Evolutionary conservation across 768 basidiomycete species (phyloP).

Genomic region (Serpula lacrymans): DNA sequence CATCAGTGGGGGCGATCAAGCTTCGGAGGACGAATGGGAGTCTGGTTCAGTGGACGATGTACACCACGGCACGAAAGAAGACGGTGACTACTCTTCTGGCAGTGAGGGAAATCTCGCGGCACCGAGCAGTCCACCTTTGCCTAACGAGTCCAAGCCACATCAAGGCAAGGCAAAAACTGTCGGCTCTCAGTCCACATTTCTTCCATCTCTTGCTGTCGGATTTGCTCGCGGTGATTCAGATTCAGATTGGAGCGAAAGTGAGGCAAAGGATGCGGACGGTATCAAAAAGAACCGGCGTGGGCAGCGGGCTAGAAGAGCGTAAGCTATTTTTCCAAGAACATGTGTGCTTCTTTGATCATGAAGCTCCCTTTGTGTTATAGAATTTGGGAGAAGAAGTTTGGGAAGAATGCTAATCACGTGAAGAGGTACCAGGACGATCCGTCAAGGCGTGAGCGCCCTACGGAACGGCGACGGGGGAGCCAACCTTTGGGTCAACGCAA

Average conservation of each 20-base stretch:
- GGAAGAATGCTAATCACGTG: conserved; percentile 87
- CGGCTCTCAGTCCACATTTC: conserved; percentile 57
- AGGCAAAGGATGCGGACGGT: conserved; percentile 49
- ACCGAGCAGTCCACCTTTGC: conserved; percentile 11
- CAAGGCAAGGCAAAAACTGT: conserved; percentile 17
- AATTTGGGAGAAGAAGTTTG: conserved; percentile 98
- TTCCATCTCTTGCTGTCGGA: conserved; percentile 86
- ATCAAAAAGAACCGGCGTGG: conserved; percentile 85
- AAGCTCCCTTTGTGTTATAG: conserved; percentile 37
- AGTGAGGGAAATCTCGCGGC: conserved; percentile 14
- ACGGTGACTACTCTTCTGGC: conserved; percentile 31
- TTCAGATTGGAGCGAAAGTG: conserved; percentile 72
- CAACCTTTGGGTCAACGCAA: conserved; percentile 3
- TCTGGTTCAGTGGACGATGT: conserved; percentile 34
- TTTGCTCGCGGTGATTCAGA: conserved; percentile 78
- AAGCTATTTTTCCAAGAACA: conserved; percentile 35
- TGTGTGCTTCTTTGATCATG: background rate
- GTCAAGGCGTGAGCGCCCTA: conserved; percentile 9
- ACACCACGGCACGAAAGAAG: conserved; percentile 29
- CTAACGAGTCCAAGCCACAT: conserved; percentile 10
- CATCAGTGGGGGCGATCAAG: conserved; percentile 27
- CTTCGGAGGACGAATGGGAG: conserved; percentile 28
- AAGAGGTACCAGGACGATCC: conserved; percentile 49
- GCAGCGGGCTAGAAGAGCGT: conserved; percentile 93
- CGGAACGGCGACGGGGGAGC: conserved; percentile 17